Evolutionary conservation across 371 early-diverging fungal species (phyloP), one percentile per base, ranked within the genome.

Genomic region (Haplosporangium sp.): DNA sequence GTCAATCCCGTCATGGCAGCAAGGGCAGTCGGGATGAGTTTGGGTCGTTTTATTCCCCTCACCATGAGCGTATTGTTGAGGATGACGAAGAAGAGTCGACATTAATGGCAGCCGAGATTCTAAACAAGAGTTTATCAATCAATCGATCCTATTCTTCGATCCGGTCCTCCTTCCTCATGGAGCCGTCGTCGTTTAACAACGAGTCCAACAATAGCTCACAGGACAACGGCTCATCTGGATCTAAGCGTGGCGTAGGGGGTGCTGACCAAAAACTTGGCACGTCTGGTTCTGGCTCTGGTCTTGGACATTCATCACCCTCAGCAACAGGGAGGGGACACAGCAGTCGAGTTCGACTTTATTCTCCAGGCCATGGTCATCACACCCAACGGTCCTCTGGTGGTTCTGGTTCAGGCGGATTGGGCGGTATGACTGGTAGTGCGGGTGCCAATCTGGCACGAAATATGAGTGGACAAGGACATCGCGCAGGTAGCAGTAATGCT

Each of bases 11-110:
- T 16, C 80, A 73, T 54, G 69, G 73, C 13, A 73, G 80, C 59
- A 79, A 66, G 47, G 80, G 73, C 14, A 77, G 80, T 45, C 73
- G 80, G 46, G 80, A 79, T 42, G 80, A 73, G 48, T 79, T 79
- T 73, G 80, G 80, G 18, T 48, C 61, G 5, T 48, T 79, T 18
- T 79, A 62, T 41, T 62, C 73, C 4, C 67, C 80, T 5, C 73
- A 72, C n/a, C 80, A 73, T 52, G 80, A 73, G 9, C 69, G 80
- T 13, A 79, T 79, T 62, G 62, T 55, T 1, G 80, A 79, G 55
- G 80, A 79, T 45, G 73, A 79, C 21, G 80, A 79, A 38, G 80
- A 79, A n/a, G 73, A 79, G 50, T 72, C 73, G 54, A 64, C 69
- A 10, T 21, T 79, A 59, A 73, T 79, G 80, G 80, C 80, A 5